These are phyloP conservation scores for Cokeromyces recurvatus DNA, from an alignment of 371 early-diverging fungal genomes.

Conservation along the genomic window DNA sequence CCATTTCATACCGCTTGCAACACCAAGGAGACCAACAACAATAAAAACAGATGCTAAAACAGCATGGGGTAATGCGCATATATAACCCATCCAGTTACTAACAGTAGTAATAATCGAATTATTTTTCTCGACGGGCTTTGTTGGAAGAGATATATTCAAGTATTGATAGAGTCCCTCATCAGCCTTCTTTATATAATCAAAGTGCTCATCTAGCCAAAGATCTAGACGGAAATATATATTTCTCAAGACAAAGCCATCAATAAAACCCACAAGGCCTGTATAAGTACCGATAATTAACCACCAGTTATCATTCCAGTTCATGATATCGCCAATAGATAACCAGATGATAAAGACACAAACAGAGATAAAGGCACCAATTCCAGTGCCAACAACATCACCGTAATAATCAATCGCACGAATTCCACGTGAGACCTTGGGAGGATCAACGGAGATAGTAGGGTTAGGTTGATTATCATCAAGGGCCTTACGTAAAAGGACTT, in stretches of 20 bases:
- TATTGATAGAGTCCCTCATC: slow-evolving; percentile 11
- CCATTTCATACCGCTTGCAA: slow-evolving; percentile 18
- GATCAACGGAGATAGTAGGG: slow-evolving; percentile 4
- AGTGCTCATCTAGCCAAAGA: slow-evolving; percentile 8
- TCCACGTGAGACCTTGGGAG: slow-evolving; percentile 3
- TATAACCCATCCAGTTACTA: slow-evolving; percentile 10
- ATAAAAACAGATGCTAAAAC: slow-evolving; percentile 5
- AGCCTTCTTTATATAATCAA: slow-evolving; percentile 1
- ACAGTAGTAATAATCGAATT: neutral
- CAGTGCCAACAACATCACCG: slow-evolving; percentile 21
- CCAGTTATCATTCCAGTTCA: slow-evolving; percentile 14
- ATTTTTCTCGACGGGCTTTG: neutral
- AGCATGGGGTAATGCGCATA: slow-evolving; percentile 7
- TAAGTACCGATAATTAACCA: slow-evolving; percentile 24
- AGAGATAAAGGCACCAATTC: slow-evolving; percentile 9
- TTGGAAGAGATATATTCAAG: slow-evolving; percentile 9
- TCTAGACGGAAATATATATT: slow-evolving; percentile 20
- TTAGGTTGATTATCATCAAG: slow-evolving; percentile 10
- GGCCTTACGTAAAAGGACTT: slow-evolving; percentile 3
- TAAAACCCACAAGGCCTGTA: slow-evolving; percentile 20
- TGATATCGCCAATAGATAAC: slow-evolving; percentile 7
- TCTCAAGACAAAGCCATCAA: slow-evolving; percentile 21
- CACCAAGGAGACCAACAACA: slow-evolving; percentile 10
- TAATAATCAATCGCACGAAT: slow-evolving; percentile 20
- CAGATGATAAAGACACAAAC: slow-evolving; percentile 10